A percentile compares a stretch with the other conserved stretches of the same genome.
phyloP scores from a whole-genome alignment of 805 yeast species.

The Barnettozyma botsteinii region DNA sequence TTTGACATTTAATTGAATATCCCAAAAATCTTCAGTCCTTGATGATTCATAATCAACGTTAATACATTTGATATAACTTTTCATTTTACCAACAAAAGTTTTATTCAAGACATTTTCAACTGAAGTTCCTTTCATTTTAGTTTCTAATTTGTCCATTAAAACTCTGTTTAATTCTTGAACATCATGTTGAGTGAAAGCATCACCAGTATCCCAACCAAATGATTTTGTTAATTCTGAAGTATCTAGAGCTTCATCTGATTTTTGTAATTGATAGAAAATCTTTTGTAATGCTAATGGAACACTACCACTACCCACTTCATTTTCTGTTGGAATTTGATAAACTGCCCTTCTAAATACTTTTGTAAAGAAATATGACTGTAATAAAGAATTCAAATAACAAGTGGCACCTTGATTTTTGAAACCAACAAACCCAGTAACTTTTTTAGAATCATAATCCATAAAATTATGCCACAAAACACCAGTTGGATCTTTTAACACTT shows the following conservation, averaged over 20 bases:
- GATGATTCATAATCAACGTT: conserved; percentile 91
- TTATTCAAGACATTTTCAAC: conserved; percentile 73
- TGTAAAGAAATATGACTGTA: conserved; percentile 89
- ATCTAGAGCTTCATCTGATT: conserved; percentile 70
- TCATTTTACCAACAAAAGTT: conserved; percentile 95
- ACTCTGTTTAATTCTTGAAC: conserved; percentile 95
- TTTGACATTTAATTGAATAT: conserved; percentile 90
- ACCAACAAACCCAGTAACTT: conserved; percentile 87
- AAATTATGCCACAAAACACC: conserved; percentile 94
- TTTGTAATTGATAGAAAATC: conserved; percentile 73
- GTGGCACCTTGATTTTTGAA: conserved; percentile 97
- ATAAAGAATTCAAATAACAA: conserved; percentile 86
- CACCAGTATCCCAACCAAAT: conserved; percentile 96
- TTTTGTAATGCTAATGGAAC: conserved; percentile 86
- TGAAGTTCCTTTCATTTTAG: conserved; percentile 82
- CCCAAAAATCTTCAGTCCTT: conserved; percentile 95
- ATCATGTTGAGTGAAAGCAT: conserved; percentile 96
- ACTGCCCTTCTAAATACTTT: conserved; percentile 77
- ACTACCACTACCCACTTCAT: conserved; percentile 44
- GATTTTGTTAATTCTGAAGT: conserved; percentile 84
- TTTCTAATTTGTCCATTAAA: conserved; percentile 88
- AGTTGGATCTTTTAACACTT: conserved; percentile 80
- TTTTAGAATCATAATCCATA: conserved; percentile 76
- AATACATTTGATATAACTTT: conserved; percentile 86
- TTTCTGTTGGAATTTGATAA: conserved; percentile 80